Base-by-base conservation (phyloP, 805 yeast species). In the Scheffersomyces ergatensis region DNA sequence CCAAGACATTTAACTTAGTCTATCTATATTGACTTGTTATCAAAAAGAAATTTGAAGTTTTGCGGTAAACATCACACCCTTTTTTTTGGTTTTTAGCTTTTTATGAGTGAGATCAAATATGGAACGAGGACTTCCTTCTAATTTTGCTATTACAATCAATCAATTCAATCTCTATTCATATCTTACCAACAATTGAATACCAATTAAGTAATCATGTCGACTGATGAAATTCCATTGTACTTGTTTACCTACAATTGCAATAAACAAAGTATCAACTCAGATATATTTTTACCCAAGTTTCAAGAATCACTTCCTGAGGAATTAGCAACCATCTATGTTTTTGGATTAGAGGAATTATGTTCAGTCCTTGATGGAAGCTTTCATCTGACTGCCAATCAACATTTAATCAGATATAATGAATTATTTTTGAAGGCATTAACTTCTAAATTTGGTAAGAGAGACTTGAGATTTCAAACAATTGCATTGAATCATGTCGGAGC, bases 281-380 rank as follows among this genome's bases (percentile, higher is more conserved):
- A 63, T 1, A 43, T 48, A 1, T 61, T 72, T n/a, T 34, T 51
- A 1, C 49, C 60, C 2, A 57, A 63, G 7, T 40, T 72, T 0
- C 49, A 54, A 2, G 39, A 44, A 9, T 43, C 56, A 17, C 48
- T 64, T 25, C 67, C 73, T 9, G 45, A 48, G n/a, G 48, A 52
- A 3, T 53, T 63, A 24, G 74, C 78, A 0, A 69, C 74, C 38
- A 40, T 83, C 5, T 72, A 74, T 39, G 83, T 75, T 1, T 78
- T 83, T 57, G 89, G 84, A 2, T 76, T 84, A 45, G 83, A 85
- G 55, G 93, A 85, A 54, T 49, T 84, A 9, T 72, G 82, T 37
- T 57, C 80, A 2, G 61, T 80, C 1, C 53, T 81, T 48, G 82
- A 82, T 42, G 81, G 83, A 2, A 67, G 80, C 2, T 70, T 74